A percentile compares a stretch with the other conserved stretches of the same genome.
phyloP scores from a whole-genome alignment of 306 rosid genomes.

The Leucaena leucocephala region DNA sequence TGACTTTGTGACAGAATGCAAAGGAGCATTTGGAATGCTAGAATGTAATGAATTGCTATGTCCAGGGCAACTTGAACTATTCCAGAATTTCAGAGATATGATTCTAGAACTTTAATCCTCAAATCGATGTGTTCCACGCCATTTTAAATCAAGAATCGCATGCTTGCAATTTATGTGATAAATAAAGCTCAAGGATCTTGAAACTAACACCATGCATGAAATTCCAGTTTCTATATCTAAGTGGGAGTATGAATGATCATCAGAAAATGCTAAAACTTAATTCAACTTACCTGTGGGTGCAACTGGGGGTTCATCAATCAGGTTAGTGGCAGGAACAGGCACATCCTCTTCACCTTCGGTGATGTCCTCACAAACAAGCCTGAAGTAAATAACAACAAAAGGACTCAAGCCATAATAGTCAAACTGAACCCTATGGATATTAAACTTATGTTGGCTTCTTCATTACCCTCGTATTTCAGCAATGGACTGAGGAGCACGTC shows the following conservation, averaged over 20 bases:
- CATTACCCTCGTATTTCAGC: slow-evolving; percentile 87
- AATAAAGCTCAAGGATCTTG: background rate
- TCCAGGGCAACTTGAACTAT: too few species aligned
- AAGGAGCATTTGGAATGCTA: too few species aligned
- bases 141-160: background rate
- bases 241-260: background rate
- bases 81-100: too few species aligned
- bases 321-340: slow-evolving; percentile 93
- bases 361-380: slow-evolving; percentile 89
- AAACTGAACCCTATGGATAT: slow-evolving; percentile 20
- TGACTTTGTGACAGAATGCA: too few species aligned
- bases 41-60: too few species aligned
- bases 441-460: background rate
- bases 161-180: background rate
- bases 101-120: background rate
- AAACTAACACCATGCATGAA: slow-evolving; percentile 7
- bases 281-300: slow-evolving; percentile 81
- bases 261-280: slow-evolving; percentile 8
- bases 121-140: background rate
- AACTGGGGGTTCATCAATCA: slow-evolving; percentile 91
- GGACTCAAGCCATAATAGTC: slow-evolving; percentile 23
- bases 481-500: slow-evolving; percentile 81
- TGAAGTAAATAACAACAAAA: slow-evolving; percentile 41
- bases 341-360: slow-evolving; percentile 71
- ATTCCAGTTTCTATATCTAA: background rate